Evolutionary conservation across 2,329 filamentous ascomycete genomes (phyloP).

Genomic region (Drechslerella dactyloides): DNA sequence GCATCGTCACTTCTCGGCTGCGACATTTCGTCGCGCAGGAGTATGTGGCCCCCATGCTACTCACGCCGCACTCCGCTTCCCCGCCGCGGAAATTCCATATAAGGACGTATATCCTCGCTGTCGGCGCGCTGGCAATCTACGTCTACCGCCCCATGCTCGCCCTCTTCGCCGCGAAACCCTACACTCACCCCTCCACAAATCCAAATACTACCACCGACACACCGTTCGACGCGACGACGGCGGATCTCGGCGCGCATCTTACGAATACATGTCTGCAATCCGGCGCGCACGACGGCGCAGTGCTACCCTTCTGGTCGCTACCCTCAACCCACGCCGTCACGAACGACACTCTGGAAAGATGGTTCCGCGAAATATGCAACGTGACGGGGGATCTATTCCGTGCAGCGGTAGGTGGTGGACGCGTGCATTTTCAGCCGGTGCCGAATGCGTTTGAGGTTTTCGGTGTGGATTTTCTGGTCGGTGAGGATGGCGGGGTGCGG

Average conservation of each 20-base stretch:
- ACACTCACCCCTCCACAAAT: slow-evolving; percentile 65
- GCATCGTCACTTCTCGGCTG: slow-evolving; percentile 84
- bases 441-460: slow-evolving; percentile 90
- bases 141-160: slow-evolving; percentile 92
- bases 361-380: slow-evolving; percentile 76
- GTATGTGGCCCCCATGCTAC: slow-evolving; percentile 86
- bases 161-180: slow-evolving; percentile 80
- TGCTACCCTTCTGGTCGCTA: slow-evolving; percentile 77
- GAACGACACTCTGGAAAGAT: slow-evolving; percentile 63
- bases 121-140: slow-evolving; percentile 78
- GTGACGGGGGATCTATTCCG: slow-evolving; percentile 82
- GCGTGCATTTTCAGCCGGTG: slow-evolving; percentile 85
- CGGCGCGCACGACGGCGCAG: slow-evolving; percentile 67
- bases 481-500: slow-evolving; percentile 69
- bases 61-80: slow-evolving; percentile 60
- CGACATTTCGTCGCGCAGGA: slow-evolving; percentile 95
- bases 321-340: slow-evolving; percentile 55
- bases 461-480: slow-evolving; percentile 88
- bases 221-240: slow-evolving; percentile 54
- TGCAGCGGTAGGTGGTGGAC: slow-evolving; percentile 81
- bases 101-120: slow-evolving; percentile 83
- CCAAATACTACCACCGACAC: slow-evolving; percentile 53
- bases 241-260: slow-evolving; percentile 74
- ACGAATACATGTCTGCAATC: slow-evolving; percentile 95
- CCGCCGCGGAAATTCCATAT: slow-evolving; percentile 89